phyloP scores from a whole-genome alignment of 2,329 filamentous ascomycete species.

The Fusarium sterilihyphosum region DNA sequence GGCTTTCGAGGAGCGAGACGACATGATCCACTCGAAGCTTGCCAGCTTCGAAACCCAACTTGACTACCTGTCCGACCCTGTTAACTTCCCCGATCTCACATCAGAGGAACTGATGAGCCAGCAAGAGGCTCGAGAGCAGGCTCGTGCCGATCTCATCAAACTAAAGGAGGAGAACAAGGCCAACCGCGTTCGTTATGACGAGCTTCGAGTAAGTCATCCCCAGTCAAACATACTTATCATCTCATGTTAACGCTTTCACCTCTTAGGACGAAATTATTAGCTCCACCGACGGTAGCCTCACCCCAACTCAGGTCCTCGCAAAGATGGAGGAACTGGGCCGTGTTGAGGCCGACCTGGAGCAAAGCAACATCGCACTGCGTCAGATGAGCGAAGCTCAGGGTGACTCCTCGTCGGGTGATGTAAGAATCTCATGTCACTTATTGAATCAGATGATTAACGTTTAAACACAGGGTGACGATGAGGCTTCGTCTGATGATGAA shows the following conservation, averaged over 20 bases:
- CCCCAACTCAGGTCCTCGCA: fast-evolving
- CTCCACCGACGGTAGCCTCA: fast-evolving
- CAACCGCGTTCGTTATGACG: background rate
- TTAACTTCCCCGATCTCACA: background rate
- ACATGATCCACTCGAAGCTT: background rate
- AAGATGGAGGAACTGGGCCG: background rate
- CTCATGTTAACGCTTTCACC: background rate
- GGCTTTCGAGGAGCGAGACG: background rate
- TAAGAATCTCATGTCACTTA: background rate
- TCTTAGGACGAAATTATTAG: background rate
- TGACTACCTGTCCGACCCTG: background rate
- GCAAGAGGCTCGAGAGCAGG: background rate
- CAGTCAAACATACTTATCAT: background rate
- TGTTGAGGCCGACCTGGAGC: background rate
- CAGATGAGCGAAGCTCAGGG: background rate
- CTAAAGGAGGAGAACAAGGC: background rate
- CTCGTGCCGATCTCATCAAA: background rate
- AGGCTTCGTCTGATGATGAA: background rate
- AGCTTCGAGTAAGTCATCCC: background rate
- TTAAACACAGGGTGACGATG: background rate
- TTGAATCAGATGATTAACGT: background rate
- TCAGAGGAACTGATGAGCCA: background rate
- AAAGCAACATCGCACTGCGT: background rate
- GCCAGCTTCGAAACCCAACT: background rate
- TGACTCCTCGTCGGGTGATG: background rate